A percentile compares a stretch with the other conserved stretches of the same genome.
These are phyloP conservation scores for Aspergillus brunneoviolaceus DNA, from an alignment of 2,329 filamentous ascomycete genomes.

Conservation along the genomic window DNA sequence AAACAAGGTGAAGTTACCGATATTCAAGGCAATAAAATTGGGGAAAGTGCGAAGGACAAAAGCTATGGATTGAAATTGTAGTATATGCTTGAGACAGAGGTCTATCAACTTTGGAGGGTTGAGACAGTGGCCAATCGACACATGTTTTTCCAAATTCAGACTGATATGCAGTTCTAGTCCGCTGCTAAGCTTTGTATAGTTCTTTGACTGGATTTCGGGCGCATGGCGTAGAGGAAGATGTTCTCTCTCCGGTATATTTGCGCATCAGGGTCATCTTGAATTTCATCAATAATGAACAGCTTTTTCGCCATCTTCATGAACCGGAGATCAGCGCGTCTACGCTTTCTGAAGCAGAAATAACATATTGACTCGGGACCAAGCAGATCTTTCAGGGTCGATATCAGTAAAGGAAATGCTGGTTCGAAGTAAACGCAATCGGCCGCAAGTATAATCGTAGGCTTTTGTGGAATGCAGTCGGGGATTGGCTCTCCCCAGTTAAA, in stretches of 20 bases:
- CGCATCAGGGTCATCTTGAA: constrained; percentile 55
- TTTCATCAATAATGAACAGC: constrained; percentile 62
- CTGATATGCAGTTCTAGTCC: constrained; percentile 2
- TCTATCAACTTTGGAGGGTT: not conserved
- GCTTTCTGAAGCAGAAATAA: constrained; percentile 94
- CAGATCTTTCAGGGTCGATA: constrained; percentile 73
- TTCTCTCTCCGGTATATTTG: constrained; percentile 38
- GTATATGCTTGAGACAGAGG: not conserved
- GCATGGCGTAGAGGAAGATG: constrained; percentile 41
- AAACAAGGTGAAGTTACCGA: constrained; percentile 83
- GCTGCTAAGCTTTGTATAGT: not conserved
- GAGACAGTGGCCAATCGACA: not conserved
- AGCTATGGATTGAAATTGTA: constrained; percentile 39
- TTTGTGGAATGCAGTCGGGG: constrained; percentile 38
- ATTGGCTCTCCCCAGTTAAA: constrained; percentile 70
- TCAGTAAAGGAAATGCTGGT: constrained; percentile 84
- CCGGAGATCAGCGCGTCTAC: constrained; percentile 75
- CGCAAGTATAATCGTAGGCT: constrained; percentile 82
- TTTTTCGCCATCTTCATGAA: constrained; percentile 72
- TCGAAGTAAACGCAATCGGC: constrained; percentile 98
- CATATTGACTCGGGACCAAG: constrained; percentile 65
- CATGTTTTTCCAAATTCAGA: not conserved
- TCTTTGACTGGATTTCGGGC: constrained; percentile 22
- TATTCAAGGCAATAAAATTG: constrained; percentile 75
- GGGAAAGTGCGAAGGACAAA: constrained; percentile 23